Evolutionary conservation across 352 stramenopile species (phyloP), one percentile per base, ranked within the genome.

Genomic region (Phytophthora agathidicida): DNA sequence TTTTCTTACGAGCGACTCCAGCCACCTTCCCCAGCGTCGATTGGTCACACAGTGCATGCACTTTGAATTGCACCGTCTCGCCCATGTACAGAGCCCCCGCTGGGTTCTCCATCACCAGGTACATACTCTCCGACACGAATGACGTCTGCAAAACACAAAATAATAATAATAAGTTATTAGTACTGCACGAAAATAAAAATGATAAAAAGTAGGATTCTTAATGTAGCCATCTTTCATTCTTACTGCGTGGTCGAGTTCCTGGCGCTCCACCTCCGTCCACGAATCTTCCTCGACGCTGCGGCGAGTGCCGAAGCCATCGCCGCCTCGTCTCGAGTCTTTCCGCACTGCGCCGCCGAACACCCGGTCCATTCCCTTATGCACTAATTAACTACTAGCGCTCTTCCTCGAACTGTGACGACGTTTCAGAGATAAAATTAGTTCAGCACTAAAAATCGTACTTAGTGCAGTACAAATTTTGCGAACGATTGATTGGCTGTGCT

Each of bases 101-200:
- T 0, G 81, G 81, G 32, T 76, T 87, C 59, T 89, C 75, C 77
- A 89, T 88, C 44, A 89, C 75, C 31, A 91, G 37, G 53, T 90
- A 90, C 84, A 91, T 91, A 71, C 79, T 89, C 30, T 90, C 83
- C 7, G 82, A 93, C 37, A 88, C 77, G 32, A 82, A 89, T 33
- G 80, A 81, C 17, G 79, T 93, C 83, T 93, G 52, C 2, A 55
- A 48, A 32, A 56, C 19, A 43, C 5, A 16, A 48, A 11, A 54
- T 17, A 11, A 32, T 35, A 64, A n/a, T 36, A 19, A 36, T n/a
- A n/a, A n/a, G n/a, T n/a, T n/a, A n/a, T 48, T 54, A 49, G 50
- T 63, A 36, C 22, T 44, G 41, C 11, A 24, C 7, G 5, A 47
- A 58, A 48, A 35, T 28, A 23, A 30, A 11, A n/a, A n/a, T n/a